phyloP scores from a whole-genome alignment of 306 rosid genomes.

The Acacia acuminata region DNA sequence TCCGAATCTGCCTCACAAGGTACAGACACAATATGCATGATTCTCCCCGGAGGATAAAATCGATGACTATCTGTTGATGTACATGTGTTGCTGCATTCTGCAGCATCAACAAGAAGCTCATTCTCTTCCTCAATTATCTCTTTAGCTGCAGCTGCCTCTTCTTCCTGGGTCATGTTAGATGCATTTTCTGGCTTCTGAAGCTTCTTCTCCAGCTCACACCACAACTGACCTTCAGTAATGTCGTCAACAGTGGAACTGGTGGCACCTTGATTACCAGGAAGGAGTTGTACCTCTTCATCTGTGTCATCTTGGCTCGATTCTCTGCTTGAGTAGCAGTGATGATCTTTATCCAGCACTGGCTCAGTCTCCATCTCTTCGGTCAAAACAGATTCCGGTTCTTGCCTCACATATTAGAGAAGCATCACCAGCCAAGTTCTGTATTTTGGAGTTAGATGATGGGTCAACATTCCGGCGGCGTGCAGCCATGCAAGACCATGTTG shows the following conservation, averaged over 20 bases:
- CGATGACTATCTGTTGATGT: conserved; percentile 46
- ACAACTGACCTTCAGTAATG: conserved; percentile 60
- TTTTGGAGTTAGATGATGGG: conserved; percentile 30
- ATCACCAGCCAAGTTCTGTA: conserved; percentile 30
- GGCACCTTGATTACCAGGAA: conserved; percentile 32
- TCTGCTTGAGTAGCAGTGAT: conserved; percentile 39
- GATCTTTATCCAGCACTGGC: conserved; percentile 34
- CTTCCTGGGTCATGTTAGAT: conserved; percentile 36
- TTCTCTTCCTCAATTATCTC: conserved; percentile 61
- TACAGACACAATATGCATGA: conserved; percentile 66
- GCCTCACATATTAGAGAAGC: conserved; percentile 40
- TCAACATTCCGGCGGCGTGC: conserved; percentile 58
- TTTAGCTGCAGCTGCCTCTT: conserved; percentile 58
- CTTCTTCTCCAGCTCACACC: conserved; percentile 71
- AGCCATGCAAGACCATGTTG: conserved; percentile 77
- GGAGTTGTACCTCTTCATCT: conserved; percentile 54
- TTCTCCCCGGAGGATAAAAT: conserved; percentile 75
- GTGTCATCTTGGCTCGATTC: conserved; percentile 52
- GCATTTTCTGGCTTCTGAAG: conserved; percentile 47
- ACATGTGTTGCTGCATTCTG: conserved; percentile 45
- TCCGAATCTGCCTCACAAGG: conserved; percentile 36
- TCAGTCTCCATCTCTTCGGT: conserved; percentile 16
- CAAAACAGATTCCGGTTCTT: conserved; percentile 29
- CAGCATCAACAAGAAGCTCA: conserved; percentile 39
- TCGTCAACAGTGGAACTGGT: conserved; percentile 37